These are phyloP conservation scores for Fomitopsis schrenkii DNA, from an alignment of 1,284 basidiomycete genomes.

Conservation along the genomic window DNA sequence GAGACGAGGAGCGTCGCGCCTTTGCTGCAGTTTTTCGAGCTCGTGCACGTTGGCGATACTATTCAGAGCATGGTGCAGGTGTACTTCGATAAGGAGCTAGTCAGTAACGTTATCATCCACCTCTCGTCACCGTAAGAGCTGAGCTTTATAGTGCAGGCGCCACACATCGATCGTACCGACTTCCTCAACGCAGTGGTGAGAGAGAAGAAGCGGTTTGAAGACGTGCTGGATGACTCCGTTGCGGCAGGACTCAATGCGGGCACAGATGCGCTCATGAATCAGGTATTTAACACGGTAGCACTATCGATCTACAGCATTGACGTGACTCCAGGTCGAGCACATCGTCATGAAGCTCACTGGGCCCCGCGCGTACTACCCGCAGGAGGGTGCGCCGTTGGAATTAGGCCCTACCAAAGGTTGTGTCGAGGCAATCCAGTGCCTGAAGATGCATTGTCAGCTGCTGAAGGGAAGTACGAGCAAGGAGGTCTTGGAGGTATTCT, in stretches of 20 bases:
- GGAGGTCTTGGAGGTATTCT: conserved; percentile 96
- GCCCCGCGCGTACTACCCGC: conserved; percentile 87
- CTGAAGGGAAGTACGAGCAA: conserved; percentile 92
- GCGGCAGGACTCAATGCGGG: conserved; percentile 92
- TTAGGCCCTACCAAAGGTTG: conserved; percentile 87
- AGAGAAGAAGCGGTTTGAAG: conserved; percentile 96
- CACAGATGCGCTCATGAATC: conserved; percentile 94
- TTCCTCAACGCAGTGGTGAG: conserved; percentile 92
- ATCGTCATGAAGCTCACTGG: conserved; percentile 83
- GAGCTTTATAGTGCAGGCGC: conserved; percentile 45
- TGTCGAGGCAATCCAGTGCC: conserved; percentile 78
- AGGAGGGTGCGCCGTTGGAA: conserved; percentile 71
- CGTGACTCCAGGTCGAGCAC: conserved; percentile 74
- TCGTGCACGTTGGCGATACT: conserved; percentile 96
- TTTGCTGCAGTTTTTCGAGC: conserved; percentile 93
- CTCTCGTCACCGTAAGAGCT: not conserved
- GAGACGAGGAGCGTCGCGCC: conserved; percentile 82
- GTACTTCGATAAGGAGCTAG: conserved; percentile 95
- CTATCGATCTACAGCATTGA: not conserved
- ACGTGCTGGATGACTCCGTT: conserved; percentile 87
- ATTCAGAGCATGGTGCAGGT: conserved; percentile 98
- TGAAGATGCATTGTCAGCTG: conserved; percentile 87
- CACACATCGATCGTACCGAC: conserved; percentile 87
- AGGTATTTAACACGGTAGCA: conserved; percentile 42
- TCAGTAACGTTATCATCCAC: conserved; percentile 26